phyloP scores from a whole-genome alignment of 164 flowering plant species.

The Vitis riparia region DNA sequence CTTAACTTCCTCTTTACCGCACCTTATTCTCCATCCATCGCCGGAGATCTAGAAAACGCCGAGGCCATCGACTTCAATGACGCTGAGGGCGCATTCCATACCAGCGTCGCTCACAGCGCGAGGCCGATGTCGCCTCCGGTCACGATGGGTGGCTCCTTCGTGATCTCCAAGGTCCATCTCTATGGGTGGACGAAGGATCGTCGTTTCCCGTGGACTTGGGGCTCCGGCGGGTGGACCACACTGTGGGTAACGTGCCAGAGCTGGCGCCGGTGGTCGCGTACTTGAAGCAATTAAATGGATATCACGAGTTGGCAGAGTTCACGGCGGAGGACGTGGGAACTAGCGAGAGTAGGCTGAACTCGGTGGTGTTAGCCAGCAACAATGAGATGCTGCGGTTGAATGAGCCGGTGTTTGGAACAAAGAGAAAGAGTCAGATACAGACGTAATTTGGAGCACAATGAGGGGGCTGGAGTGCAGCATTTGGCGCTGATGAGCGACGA shows the following conservation, averaged over 20 bases:
- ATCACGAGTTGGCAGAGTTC: constrained; percentile 89
- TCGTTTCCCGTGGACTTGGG: constrained; percentile 57
- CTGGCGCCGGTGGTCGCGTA: constrained; percentile 58
- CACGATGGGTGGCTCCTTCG: constrained; percentile 19
- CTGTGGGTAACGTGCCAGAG: constrained; percentile 77
- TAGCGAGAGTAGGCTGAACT: constrained; percentile 81
- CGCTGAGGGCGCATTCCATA: constrained; percentile 45
- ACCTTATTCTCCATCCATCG: constrained; percentile 70
- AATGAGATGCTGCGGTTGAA: constrained; percentile 77
- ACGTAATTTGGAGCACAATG: constrained; percentile 90
- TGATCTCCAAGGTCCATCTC: constrained; percentile 47
- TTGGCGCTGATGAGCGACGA: constrained; percentile 68
- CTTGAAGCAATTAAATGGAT: constrained; percentile 66
- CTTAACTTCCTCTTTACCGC: constrained; percentile 76
- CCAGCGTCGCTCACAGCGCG: constrained; percentile 56
- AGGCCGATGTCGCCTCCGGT: constrained; percentile 39
- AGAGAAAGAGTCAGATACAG: constrained; percentile 91
- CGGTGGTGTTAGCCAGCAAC: constrained; percentile 72
- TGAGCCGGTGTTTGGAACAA: constrained; percentile 85
- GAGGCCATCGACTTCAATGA: constrained; percentile 56
- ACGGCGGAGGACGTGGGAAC: constrained; percentile 89
- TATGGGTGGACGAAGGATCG: constrained; percentile 45
- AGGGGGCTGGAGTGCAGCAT: constrained; percentile 85
- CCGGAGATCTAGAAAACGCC: constrained; percentile 14
- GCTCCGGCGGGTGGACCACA: constrained; percentile 73